These are phyloP conservation scores for Neoarthrinium moseri DNA, from an alignment of 2,329 filamentous ascomycete species.

Conservation along the genomic window DNA sequence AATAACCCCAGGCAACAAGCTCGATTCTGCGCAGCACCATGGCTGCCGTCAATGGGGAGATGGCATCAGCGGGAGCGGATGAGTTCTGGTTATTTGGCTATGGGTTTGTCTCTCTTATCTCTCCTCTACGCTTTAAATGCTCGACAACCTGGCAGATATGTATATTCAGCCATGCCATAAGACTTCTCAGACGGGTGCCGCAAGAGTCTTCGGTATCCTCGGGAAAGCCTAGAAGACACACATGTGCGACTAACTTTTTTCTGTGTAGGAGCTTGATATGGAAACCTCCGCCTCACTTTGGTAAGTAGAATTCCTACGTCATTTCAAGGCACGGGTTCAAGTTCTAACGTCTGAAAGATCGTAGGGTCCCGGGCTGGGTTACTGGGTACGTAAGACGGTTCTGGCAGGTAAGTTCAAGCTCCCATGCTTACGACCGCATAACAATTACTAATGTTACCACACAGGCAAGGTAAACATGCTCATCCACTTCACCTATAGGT, in stretches of 20 bases:
- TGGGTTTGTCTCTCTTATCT: conserved; percentile 60
- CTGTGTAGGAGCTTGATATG: conserved; percentile 86
- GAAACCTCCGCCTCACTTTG: conserved; percentile 95
- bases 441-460: background rate
- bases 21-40: background rate
- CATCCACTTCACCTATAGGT: background rate
- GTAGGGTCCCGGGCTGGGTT: conserved; percentile 83
- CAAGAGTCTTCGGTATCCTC: too few species aligned
- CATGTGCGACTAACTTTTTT: conserved; percentile 21
- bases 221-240: background rate
- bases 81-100: conserved; percentile 98
- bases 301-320: conserved; percentile 47
- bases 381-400: conserved; percentile 92
- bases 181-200: too few species aligned
- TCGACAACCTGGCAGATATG: too few species aligned
- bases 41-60: conserved; percentile 26
- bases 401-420: conserved; percentile 85
- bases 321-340: background rate
- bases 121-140: background rate
- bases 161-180: too few species aligned
- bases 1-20: background rate
- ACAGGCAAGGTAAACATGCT: conserved; percentile 21
- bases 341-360: conserved; percentile 55
- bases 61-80: too few species aligned
- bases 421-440: too few species aligned